Evolutionary conservation across 139 green algal genomes (phyloP), one percentile per base, ranked within the genome.

Genomic region (Medakamo hakoo): DNA sequence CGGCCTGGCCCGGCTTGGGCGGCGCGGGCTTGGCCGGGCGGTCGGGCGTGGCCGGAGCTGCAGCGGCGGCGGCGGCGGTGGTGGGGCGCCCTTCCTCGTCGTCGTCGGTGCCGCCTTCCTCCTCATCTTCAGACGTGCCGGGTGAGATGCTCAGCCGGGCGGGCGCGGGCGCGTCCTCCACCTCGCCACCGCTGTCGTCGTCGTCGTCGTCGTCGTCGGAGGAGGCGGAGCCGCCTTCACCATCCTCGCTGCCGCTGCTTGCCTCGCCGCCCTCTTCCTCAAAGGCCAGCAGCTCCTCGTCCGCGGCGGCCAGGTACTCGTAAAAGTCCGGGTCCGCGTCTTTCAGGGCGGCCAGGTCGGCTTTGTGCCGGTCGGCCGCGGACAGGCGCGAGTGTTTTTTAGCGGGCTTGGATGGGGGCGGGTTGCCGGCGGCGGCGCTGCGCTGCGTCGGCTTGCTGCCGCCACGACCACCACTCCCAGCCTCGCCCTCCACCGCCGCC

Each of bases 261-360:
- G 71, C 3, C 58, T 71, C 20, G 76, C 73, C 23, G 78, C 66
- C 78, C 16, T 71, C 85, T 2, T 27, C 69, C 3, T 77, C 82
- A 73, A 97, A 97, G 1, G 86, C 76, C 4, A 98, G 74, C 65
- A 98, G 75, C 28, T 87, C 79, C 30, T 87, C 63, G 65, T 98
- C 91, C 2, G 85, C 86, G 23, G 88, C 73, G 73, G 88, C 30
- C 30, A 90, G 70, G 62, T 89, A 94, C 19, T 81, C 73, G 67
- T 91, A 98, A 73, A 98, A 98, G 73, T 96, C 91, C 14, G 91
- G 91, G 70, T 98, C 91, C 68, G 78, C 76, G 72, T 84, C 40
- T 71, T 68, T 75, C 32, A 97, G 76, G 2, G 78, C 73, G 61
- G 94, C 86, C 32, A 97, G 80, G 76, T 96, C 64, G 25, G 78